Base-by-base conservation (phyloP, 495 filamentous ascomycete species). In the Aspergillus asperescens region DNA sequence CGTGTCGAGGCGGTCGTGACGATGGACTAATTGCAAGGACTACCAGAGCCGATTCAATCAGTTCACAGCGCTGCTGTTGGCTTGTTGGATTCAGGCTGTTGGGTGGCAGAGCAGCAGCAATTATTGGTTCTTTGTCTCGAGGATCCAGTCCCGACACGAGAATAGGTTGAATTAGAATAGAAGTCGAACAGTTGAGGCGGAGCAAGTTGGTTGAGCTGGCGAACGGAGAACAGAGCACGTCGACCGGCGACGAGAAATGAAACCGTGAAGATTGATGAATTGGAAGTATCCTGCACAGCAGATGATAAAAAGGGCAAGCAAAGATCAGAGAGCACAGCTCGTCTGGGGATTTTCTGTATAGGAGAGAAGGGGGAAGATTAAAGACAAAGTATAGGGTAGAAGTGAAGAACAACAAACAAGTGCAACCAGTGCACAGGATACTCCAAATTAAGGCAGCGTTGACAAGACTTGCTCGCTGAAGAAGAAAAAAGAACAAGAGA, bases 401-500 rank as follows among this genome's bases (percentile, higher is more conserved):
- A 73, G 76, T 77, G 77, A 76, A 77, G 78, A 74, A 71, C 37
- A 66, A 67, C 54, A 68, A 72, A 64, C 62, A 65, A 69, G 66
- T 72, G 74, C 64, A 79, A 68, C 68, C 68, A 74, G 73, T 72
- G 66, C 66, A 67, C 61, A 69, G 70, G 63, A 70, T 70, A 73
- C 73, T 66, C 75, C 71, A 65, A 76, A 74, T 56, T 59, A 55
- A 47, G 61, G 63, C 71, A 86, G 78, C 77, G 84, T 78, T 72
- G 69, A 79, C 81, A 83, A 82, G 82, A 73, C 77, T 44, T 47
- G 43, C 85, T 88, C 87, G 86, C 85, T 84, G 80, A 76, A 79
- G 83, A 84, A 60, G 65, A 80, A 83, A 57, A 58, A 59, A 60
- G 45, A 65, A 56, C 58, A 60, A 66, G 57, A 52, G 56, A 54